Percentiles rank a stretch among this genome's conserved stretches.
These are phyloP conservation scores for Penicillium sclerotigenum DNA, from an alignment of 2,329 filamentous ascomycete genomes.

Conservation along the genomic window DNA sequence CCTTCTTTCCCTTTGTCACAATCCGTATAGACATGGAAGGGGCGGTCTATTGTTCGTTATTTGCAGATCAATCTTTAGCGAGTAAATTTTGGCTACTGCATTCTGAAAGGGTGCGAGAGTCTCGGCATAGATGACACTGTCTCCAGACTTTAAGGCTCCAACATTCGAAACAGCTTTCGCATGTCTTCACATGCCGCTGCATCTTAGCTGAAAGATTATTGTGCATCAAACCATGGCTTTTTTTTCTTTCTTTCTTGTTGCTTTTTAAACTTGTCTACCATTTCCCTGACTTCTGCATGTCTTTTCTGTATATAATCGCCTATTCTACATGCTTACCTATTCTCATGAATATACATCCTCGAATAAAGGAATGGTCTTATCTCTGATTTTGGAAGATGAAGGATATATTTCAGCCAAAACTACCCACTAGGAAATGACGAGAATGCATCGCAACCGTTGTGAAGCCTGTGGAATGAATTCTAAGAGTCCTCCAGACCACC, in stretches of 20 bases:
- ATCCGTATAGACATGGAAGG: constrained; percentile 20
- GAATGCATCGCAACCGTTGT: background rate
- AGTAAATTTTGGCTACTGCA: constrained; percentile 14
- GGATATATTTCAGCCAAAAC: background rate
- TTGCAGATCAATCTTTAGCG: constrained; percentile 16
- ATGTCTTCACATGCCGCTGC: background rate
- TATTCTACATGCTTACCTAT: background rate
- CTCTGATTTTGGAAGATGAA: background rate
- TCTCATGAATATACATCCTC: background rate
- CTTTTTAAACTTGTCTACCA: background rate
- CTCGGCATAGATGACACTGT: constrained; percentile 20
- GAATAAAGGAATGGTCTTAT: background rate
- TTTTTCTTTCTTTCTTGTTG: background rate
- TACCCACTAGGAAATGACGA: background rate
- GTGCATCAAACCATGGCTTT: background rate
- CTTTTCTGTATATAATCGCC: constrained; percentile 5
- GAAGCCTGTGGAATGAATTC: background rate
- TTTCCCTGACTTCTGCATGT: constrained; percentile 3
- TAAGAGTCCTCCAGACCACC: background rate
- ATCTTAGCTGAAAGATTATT: background rate
- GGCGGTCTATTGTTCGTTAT: constrained; percentile 5
- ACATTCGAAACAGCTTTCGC: constrained; percentile 19
- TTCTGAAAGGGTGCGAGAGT: constrained; percentile 11
- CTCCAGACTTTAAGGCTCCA: constrained; percentile 8
- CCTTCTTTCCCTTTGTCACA: constrained; percentile 1